Evolutionary conservation across 2,329 filamentous ascomycete species (phyloP).

Genomic region (Diatrype stigma): DNA sequence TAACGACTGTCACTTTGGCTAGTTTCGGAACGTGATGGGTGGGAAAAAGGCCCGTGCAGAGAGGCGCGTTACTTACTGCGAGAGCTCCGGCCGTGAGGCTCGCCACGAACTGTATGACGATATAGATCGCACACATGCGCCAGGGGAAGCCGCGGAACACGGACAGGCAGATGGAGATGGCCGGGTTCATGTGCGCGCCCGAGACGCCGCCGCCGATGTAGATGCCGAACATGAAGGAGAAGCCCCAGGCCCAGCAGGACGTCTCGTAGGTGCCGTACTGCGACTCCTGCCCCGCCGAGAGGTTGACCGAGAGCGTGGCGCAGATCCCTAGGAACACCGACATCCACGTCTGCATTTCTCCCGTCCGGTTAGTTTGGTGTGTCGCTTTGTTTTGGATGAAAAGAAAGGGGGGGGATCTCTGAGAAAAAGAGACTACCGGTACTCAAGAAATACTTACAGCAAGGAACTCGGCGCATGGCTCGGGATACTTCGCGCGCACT

Average conservation of each 20-base stretch:
- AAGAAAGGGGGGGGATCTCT: neutral
- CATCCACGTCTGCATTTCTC: conserved; percentile 15
- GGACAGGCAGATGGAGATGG: conserved; percentile 30
- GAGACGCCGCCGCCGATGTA: conserved; percentile 25
- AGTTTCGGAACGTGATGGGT: no score
- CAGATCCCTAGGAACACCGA: conserved; percentile 23
- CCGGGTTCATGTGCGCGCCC: conserved; percentile 30
- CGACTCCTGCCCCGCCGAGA: conserved; percentile 16
- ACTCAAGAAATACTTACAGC: conserved; percentile 13
- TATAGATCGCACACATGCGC: conserved; percentile 26
- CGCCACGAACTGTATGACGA: conserved; percentile 27
- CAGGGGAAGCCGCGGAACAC: conserved; percentile 35
- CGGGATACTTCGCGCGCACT: conserved; percentile 23
- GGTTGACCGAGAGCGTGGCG: conserved; percentile 23
- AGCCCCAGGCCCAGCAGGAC: conserved; percentile 27
- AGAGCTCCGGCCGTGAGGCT: conserved; percentile 26
- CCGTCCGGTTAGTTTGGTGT: neutral
- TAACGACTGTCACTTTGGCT: neutral
- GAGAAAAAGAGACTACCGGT: neutral
- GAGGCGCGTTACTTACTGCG: conserved; percentile 9
- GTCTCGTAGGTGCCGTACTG: conserved; percentile 24
- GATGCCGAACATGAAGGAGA: conserved; percentile 28
- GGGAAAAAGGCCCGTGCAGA: no score
- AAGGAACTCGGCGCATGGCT: conserved; percentile 25
- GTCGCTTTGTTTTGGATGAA: neutral